These are phyloP conservation scores for Vinca major DNA, from an alignment of 305 asterid genomes.

Conservation along the genomic window DNA sequence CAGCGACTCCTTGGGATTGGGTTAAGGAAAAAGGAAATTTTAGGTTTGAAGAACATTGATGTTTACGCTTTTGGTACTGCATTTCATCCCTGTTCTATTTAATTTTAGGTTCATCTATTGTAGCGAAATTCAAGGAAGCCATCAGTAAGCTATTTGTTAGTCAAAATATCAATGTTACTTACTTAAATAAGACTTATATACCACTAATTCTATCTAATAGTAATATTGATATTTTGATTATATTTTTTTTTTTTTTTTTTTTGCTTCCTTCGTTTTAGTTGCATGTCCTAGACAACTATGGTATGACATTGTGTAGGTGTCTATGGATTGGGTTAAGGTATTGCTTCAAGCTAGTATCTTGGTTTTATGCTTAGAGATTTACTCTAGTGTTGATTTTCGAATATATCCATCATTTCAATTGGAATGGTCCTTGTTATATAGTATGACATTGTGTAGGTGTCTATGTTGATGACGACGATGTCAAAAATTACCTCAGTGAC, in stretches of 20 bases:
- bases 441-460: conserved; percentile 38
- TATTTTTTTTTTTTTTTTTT: too few species aligned
- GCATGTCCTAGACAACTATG: too few species aligned
- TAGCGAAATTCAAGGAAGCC: too few species aligned
- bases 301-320: too few species aligned
- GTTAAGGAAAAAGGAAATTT: conserved; percentile 48
- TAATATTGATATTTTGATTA: too few species aligned
- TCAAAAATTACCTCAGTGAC: conserved; percentile 39
- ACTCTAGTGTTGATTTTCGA: neutral
- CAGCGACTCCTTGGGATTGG: conserved; percentile 88
- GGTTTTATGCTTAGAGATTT: too few species aligned
- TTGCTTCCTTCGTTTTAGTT: too few species aligned
- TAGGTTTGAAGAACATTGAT: conserved; percentile 83
- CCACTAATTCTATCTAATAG: too few species aligned
- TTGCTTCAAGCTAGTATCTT: neutral
- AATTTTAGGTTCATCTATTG: neutral
- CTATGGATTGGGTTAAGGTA: neutral
- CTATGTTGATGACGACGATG: conserved; percentile 69
- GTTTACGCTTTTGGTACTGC: conserved; percentile 80
- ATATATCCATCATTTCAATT: neutral
- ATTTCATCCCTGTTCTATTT: conserved; percentile 10
- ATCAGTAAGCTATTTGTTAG: too few species aligned
- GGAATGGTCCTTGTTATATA: neutral
- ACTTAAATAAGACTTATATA: too few species aligned
- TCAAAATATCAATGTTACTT: too few species aligned